Conservation (phyloP, 2,329 filamentous ascomycete genomes). For the Colletotrichum cuscutae region DNA sequence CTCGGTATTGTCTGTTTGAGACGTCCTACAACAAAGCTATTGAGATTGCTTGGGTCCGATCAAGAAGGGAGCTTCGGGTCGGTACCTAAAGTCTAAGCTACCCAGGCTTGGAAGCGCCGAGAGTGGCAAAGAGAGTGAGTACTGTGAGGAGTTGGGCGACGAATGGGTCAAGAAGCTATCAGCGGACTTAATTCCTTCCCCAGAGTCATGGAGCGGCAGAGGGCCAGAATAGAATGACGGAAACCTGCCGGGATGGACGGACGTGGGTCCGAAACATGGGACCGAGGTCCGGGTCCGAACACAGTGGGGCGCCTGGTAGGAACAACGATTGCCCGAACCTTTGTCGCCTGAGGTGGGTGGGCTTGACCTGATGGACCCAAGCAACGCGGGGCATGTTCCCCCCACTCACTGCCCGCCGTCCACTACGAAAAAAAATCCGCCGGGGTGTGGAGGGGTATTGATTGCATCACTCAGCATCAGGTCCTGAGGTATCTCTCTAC, state of each 20-base stretch:
- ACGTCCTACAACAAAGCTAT: not conserved
- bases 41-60: not conserved
- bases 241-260: not conserved
- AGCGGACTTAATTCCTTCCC: not conserved
- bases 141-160: not conserved
- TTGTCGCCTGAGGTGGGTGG: not conserved
- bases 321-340: constrained; percentile 13
- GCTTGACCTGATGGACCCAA: not conserved
- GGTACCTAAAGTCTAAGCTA: too few species aligned
- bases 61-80: not conserved
- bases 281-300: not conserved
- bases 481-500: not conserved
- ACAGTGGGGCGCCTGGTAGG: not conserved
- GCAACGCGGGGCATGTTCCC: constrained; percentile 7
- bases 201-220: not conserved
- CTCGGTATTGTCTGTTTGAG: not conserved
- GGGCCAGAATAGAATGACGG: not conserved
- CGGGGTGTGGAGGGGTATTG: constrained; percentile 6
- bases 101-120: not conserved
- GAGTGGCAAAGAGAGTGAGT: not conserved
- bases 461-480: constrained; percentile 20
- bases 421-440: constrained; percentile 8
- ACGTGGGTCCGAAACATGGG: not conserved
- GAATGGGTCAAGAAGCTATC: not conserved
- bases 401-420: not conserved